phyloP scores from a whole-genome alignment of 768 basidiomycete genomes.

The Boletellus emodensis region DNA sequence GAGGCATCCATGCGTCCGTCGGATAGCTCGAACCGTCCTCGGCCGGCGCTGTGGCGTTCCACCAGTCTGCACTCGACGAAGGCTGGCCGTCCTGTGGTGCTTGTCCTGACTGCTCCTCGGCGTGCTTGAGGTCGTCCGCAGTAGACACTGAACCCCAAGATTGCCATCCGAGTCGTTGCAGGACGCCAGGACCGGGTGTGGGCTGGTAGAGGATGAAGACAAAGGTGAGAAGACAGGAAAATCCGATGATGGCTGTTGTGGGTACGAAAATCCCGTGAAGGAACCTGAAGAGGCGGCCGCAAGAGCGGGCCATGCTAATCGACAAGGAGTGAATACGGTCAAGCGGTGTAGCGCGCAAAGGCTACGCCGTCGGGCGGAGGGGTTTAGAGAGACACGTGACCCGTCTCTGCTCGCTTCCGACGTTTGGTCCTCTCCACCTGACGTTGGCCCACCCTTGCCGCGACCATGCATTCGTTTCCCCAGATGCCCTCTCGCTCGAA shows the following conservation, averaged over 20 bases:
- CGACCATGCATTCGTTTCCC: no score
- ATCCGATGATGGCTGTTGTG: conserved; percentile 55
- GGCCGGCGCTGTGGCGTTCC: conserved; percentile 15
- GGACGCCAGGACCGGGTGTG: conserved; percentile 61
- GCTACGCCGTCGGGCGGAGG: neutral
- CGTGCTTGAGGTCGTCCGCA: neutral
- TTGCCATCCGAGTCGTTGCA: conserved; percentile 84
- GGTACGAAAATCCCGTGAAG: conserved; percentile 56
- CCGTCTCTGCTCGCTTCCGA: no score
- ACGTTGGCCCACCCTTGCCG: no score
- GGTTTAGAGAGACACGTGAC: neutral
- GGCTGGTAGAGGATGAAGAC: conserved; percentile 82
- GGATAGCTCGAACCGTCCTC: conserved; percentile 67
- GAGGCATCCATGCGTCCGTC: conserved; percentile 47
- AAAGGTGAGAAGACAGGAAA: conserved; percentile 70
- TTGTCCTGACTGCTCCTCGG: no score
- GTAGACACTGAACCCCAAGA: conserved; percentile 69
- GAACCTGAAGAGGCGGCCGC: conserved; percentile 45
- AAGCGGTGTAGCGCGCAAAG: no score
- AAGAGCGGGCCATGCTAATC: conserved; percentile 36
- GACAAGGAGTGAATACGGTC: neutral
- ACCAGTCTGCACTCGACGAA: conserved; percentile 14
- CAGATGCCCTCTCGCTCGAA: no score
- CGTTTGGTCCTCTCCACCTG: no score
- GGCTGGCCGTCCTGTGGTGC: conserved; percentile 3